Base-by-base conservation (phyloP, 1,284 basidiomycete species). In the Puccinia triticina region DNA sequence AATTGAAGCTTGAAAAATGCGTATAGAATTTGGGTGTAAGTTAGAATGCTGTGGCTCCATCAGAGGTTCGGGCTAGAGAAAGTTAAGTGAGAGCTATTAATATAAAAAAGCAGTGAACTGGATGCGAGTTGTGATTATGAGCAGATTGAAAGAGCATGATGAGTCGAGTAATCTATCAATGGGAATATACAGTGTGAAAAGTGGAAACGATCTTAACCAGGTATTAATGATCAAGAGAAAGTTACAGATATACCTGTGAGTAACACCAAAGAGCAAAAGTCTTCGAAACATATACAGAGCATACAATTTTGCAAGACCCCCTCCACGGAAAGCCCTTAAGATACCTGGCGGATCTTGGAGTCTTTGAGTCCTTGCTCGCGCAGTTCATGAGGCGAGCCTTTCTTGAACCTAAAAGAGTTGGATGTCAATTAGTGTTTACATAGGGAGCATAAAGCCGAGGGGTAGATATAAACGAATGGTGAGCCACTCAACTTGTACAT, bases 401-500 rank as follows among this genome's bases (percentile, higher is more conserved):
- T 53, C 34, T 69, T 78, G 43, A 78, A 78, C 48, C 77, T 78
- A 37, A 29, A 48, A 61, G 18, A 43, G 21, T 66, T 23, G 21
- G 11, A n/a, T 32, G n/a, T 34, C 32, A 26, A 29, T 26, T 32
- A 50, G 43, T 64, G 29, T 23, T 57, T 50, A n/a, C 21, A 18
- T 34, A 67, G 29, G 32, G 55, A 59, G 4, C 7, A 29, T 8
- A 2, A 50, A 3, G 14, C 21, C 34, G 2, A 50, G n/a, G 46
- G 29, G 37, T 14, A 16, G 46, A 23, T 29, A 53, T n/a, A 21
- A 57, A 32, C 18, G 40, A 37, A 11, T 37, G 73, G 40, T 23
- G 21, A 4, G 0, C 43, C 11, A 78, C 77, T 78, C 3, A 77
- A 78, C 77, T 78, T 78, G 64, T 78, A 78, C 77, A 69, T 78